Base-by-base conservation (phyloP, 2,329 filamentous ascomycete genomes). In the Penicillium crustosum region DNA sequence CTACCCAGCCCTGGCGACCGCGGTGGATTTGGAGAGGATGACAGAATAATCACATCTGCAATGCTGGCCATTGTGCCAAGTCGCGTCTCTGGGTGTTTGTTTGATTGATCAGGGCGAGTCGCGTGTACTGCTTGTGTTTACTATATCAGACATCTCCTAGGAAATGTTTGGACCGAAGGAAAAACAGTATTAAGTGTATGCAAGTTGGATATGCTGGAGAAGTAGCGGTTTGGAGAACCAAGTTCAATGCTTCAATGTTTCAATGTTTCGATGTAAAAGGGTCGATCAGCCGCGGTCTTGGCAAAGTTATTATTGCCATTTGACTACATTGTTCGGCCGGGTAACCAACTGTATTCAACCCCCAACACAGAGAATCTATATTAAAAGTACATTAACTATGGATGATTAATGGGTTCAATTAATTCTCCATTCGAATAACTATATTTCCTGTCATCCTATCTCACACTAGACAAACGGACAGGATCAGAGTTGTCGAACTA, bases 1-100 rank as follows among this genome's bases (percentile, higher is more conserved):
- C 55, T 36, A 47, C 60, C 41, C 45, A 70, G 73, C 57, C 65
- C 68, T 66, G 75, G 72, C 17, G 63, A 69, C 43, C 56, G 62
- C 49, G 69, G 64, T 62, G 73, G 66, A 36, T 69, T 70, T 27
- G 78, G 76, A 5, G 77, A 77, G 19, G 77, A 79, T 27, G 75
- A 77, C 50, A 79, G 65, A 54, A 77, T 59, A 54, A 77, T 71
- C 52, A 77, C 66, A 36, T 78, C 70, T 15, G 70, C 62, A 49
- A 69, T 65, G 55, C 67, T 68, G 59, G 67, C 64, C 77, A 80
- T 80, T 52, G 62, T 76, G 63, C 60, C 64, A 39, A 60, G 33
- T 50, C 56, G 54, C 51, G 60, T 49, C 42, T 54, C n/a, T 45
- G 19, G 29, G 38, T 35, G 10, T 38, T 45, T 53, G 51, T n/a